These are phyloP conservation scores for Pyrus betulifolia DNA, from an alignment of 306 rosid species.

Conservation along the genomic window DNA sequence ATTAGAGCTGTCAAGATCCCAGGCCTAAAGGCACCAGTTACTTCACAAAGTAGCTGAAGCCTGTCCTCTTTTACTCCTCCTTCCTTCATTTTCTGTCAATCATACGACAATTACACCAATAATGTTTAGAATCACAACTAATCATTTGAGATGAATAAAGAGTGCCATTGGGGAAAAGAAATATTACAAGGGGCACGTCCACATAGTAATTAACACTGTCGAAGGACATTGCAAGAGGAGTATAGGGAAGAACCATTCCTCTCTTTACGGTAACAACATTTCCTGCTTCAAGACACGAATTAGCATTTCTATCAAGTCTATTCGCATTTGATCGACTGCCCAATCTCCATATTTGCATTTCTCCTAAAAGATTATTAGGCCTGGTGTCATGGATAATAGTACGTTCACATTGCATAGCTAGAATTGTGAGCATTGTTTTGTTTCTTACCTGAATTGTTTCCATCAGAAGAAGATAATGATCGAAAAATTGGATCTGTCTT, in stretches of 20 bases:
- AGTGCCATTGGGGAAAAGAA: background rate
- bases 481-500: constrained; percentile 30
- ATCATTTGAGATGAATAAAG: background rate
- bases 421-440: background rate
- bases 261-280: constrained; percentile 55
- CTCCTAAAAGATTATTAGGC: constrained; percentile 41
- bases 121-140: too few relatives aligned
- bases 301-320: constrained; percentile 37
- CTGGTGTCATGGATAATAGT: constrained; percentile 9
- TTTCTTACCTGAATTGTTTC: constrained; percentile 53
- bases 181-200: constrained; percentile 92
- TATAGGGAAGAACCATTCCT: constrained; percentile 93
- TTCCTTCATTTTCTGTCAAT: constrained; percentile 73
- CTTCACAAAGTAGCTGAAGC: constrained; percentile 71
- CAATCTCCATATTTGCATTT: constrained; percentile 64
- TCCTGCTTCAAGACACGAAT: constrained; percentile 35
- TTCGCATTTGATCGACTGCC: constrained; percentile 40
- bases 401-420: background rate
- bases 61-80: constrained; percentile 72
- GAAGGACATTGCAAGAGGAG: constrained; percentile 94
- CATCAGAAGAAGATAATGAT: constrained; percentile 59
- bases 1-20: constrained; percentile 90
- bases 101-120: too few relatives aligned
- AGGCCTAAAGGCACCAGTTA: constrained; percentile 83
- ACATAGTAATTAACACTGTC: constrained; percentile 77